Evolutionary conservation across 2,329 filamentous ascomycete genomes (phyloP), one percentile per base, ranked within the genome.

Genomic region (Escovopsis sp.): DNA sequence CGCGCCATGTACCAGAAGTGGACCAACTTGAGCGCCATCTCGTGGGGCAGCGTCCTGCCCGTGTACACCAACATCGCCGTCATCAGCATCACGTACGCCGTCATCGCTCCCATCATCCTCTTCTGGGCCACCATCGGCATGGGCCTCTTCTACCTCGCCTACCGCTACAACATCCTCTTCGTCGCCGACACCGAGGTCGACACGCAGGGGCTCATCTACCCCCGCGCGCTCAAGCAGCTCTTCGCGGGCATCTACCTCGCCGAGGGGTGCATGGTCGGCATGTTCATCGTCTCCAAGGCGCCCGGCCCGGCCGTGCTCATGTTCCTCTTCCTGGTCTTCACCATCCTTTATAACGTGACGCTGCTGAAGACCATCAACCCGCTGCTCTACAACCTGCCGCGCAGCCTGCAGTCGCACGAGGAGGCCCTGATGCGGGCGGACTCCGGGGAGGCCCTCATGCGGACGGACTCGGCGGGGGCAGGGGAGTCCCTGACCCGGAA

Each of bases 201-300:
- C 56, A 94, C 87, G 39, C 85, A 85, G 54, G 89, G 91, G 39
- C 77, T 89, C 19, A 79, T 86, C 54, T 96, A 94, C 57, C 82
- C 86, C 1, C 82, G 85, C 23, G 88, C 85, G 5, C 71, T 96
- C 36, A 85, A 94, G 66, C 88, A 96, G 47, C 73, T 91, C 30
- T 76, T 89, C 36, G 75, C 80, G 2, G 86, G 87, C 41, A 69
- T 91, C 39, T 94, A 94, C 60, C 66, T 94, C 12, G 75, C 80
- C 1, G 79, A 89, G 52, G 63, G 88, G 43, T 88, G 83, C 59
- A 66, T 94, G 52, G 76, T 93, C 48, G 86, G 86, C 41, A 72
- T 94, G 33, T 91, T 94, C 55, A 76, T 75, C 36, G 76, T 89
- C 43, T 74, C 75, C 64, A 63, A 67, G 41, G 73, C 76, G 1